A percentile compares a stretch with the other conserved stretches of the same genome.
Conservation (phyloP, 176 grass and related monocot genomes). For the Triticum timopheevii region DNA sequence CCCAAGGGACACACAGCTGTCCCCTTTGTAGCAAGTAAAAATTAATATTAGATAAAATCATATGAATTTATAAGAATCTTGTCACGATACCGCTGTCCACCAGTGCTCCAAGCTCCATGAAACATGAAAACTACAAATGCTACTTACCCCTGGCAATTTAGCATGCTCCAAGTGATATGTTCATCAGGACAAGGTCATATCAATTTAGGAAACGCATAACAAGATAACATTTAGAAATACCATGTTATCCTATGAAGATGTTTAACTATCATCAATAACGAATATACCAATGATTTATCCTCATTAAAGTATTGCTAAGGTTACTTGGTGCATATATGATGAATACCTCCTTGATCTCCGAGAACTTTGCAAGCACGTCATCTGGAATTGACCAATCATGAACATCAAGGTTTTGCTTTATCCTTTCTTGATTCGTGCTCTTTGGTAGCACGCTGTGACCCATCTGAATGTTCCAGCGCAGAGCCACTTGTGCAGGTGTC, state of each 20-base stretch:
- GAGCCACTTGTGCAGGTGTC: slow-evolving; percentile 64
- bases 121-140: neutral
- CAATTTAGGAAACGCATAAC: too few species aligned
- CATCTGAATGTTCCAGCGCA: slow-evolving; percentile 70
- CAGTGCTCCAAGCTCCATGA: neutral
- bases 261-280: neutral
- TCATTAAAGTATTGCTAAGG: neutral
- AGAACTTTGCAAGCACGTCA: slow-evolving; percentile 47
- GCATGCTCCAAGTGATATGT: neutral
- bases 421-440: slow-evolving; percentile 57
- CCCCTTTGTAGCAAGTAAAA: too few species aligned
- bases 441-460: slow-evolving; percentile 76
- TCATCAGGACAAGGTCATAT: too few species aligned
- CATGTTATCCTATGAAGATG: neutral
- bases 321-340: neutral
- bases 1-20: too few species aligned
- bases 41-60: too few species aligned
- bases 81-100: neutral
- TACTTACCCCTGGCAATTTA: slow-evolving; percentile 1
- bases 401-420: slow-evolving; percentile 65
- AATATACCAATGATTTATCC: neutral
- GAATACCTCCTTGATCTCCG: neutral
- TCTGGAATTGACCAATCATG: slow-evolving; percentile 78
- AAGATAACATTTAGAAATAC: too few species aligned
- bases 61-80: neutral